phyloP scores from a whole-genome alignment of 192 early-diverging fungal species.

The Entophlyctis helioformis region DNA sequence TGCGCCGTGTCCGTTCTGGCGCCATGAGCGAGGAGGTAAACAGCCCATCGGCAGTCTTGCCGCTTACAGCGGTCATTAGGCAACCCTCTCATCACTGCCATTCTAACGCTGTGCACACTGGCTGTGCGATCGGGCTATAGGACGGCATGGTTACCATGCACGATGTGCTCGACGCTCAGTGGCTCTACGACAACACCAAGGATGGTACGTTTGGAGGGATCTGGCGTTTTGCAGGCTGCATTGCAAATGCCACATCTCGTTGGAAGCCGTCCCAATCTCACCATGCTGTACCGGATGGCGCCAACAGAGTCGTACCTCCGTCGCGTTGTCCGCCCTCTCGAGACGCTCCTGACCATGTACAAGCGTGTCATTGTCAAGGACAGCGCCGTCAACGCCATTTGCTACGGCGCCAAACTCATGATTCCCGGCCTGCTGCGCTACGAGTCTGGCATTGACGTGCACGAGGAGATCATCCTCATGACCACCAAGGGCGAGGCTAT shows the following conservation, averaged over 20 bases:
- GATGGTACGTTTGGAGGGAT: constrained; percentile 34
- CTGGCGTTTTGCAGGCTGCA: not conserved
- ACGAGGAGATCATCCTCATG: constrained; percentile 98
- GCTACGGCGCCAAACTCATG: constrained; percentile 99
- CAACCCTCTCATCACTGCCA: too few relatives aligned
- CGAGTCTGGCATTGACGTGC: constrained; percentile 87
- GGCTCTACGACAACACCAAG: constrained; percentile 94
- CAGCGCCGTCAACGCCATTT: constrained; percentile 94
- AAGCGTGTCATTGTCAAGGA: constrained; percentile 99
- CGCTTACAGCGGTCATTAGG: too few relatives aligned
- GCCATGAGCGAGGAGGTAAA: constrained; percentile 71
- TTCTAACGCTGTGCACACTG: not conserved
- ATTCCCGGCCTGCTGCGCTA: constrained; percentile 93
- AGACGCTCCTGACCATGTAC: constrained; percentile 85
- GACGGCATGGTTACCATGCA: constrained; percentile 98
- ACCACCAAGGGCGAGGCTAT: constrained; percentile 99
- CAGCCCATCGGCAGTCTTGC: constrained; percentile 1
- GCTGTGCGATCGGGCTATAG: constrained; percentile 7
- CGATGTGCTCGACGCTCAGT: constrained; percentile 97
- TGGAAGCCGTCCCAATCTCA: too few relatives aligned
- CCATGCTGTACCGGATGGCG: too few relatives aligned
- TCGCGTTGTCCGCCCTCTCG: constrained; percentile 82
- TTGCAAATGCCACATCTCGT: too few relatives aligned
- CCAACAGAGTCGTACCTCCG: constrained; percentile 81
- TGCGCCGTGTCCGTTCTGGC: constrained; percentile 91